Evolutionary conservation across 345 rosid genomes (phyloP).

Genomic region (Aurinia saxatilis): DNA sequence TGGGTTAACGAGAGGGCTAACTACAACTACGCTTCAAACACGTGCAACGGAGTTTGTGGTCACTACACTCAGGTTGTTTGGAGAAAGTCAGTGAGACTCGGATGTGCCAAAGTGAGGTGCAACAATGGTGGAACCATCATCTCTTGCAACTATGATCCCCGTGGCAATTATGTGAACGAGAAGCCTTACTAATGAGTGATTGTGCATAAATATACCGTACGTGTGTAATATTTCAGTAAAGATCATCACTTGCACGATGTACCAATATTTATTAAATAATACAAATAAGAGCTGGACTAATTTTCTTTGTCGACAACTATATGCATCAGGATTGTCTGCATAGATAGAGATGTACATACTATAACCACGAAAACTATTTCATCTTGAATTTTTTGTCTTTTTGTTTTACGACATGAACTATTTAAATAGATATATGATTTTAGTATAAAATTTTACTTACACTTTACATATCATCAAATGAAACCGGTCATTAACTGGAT

Average conservation of each 20-base stretch:
- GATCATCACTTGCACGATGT: neutral
- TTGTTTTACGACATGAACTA: too few species aligned
- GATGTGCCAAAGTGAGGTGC: constrained; percentile 22
- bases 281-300: neutral
- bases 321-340: too few species aligned
- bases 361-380: too few species aligned
- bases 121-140: constrained; percentile 25
- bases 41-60: constrained; percentile 14
- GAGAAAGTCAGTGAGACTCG: constrained; percentile 21
- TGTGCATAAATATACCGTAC: neutral
- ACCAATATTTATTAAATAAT: neutral
- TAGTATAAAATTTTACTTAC: too few species aligned
- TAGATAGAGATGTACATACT: too few species aligned
- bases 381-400: too few species aligned
- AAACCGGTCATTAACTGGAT: too few species aligned
- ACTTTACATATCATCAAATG: too few species aligned
- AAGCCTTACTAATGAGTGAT: constrained; percentile 20
- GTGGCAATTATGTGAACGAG: neutral
- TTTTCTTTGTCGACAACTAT: too few species aligned
- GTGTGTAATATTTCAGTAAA: neutral
- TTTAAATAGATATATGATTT: too few species aligned
- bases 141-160: constrained; percentile 22
- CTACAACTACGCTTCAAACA: constrained; percentile 12
- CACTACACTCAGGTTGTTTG: constrained; percentile 29
- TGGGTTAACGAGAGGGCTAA: constrained; percentile 20